Conservation (phyloP, 2,329 filamentous ascomycete species). For the Fusarium setosum region DNA sequence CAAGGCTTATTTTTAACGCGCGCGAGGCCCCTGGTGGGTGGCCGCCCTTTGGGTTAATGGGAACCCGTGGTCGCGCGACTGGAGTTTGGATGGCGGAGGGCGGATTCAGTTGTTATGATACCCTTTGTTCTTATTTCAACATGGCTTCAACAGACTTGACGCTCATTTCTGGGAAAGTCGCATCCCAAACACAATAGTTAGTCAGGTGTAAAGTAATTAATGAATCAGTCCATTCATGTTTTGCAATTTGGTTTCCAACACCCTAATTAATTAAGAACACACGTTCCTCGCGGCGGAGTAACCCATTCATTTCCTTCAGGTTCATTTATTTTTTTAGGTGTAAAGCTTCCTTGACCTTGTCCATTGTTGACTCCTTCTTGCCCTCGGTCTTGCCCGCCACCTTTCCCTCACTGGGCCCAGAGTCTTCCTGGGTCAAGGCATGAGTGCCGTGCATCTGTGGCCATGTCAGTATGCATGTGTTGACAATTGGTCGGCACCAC, state of each 20-base stretch:
- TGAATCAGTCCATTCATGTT: conserved; percentile 5
- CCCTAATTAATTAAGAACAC: not conserved
- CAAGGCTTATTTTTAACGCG: not conserved
- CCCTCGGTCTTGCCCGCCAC: not conserved
- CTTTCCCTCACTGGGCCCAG: conserved; percentile 16
- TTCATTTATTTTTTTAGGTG: conserved; percentile 32
- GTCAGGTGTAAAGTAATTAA: too few species aligned
- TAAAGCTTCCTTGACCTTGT: conserved; percentile 44
- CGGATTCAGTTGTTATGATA: conserved; percentile 36
- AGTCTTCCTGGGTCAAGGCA: conserved; percentile 35
- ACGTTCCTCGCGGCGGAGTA: too few species aligned
- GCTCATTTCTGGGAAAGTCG: too few species aligned
- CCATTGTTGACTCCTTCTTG: conserved; percentile 29
- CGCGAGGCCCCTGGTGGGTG: too few species aligned
- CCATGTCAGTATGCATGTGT: not conserved
- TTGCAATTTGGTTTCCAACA: conserved; percentile 24
- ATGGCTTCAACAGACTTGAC: too few species aligned
- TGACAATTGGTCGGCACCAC: not conserved
- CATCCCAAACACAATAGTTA: too few species aligned
- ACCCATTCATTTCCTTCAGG: not conserved
- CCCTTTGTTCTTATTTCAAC: conserved; percentile 23
- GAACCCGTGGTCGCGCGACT: too few species aligned
- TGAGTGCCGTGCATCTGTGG: conserved; percentile 40
- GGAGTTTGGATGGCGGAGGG: conserved; percentile 5
- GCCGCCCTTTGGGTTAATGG: too few species aligned